These are phyloP conservation scores for Medicago ruthenica DNA, from an alignment of 306 rosid species.

Conservation along the genomic window DNA sequence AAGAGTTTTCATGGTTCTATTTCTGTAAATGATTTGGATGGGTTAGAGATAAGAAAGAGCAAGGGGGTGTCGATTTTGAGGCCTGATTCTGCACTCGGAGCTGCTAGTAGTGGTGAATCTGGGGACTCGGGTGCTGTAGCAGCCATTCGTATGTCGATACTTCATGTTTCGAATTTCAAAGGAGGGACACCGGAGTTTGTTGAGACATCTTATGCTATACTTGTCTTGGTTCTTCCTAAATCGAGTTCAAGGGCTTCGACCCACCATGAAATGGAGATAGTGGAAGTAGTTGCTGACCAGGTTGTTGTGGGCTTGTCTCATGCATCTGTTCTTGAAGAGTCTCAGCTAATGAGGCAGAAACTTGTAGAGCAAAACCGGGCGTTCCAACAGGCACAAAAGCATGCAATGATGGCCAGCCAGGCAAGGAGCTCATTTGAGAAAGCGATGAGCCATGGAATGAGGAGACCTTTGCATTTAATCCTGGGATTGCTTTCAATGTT, in stretches of 20 bases:
- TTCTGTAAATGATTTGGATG: slow-evolving; percentile 61
- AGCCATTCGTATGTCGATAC: slow-evolving; percentile 81
- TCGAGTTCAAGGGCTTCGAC: slow-evolving; percentile 60
- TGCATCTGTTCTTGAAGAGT: slow-evolving; percentile 83
- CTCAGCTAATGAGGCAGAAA: slow-evolving; percentile 79
- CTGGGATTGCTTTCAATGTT: slow-evolving; percentile 69
- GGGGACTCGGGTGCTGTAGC: slow-evolving; percentile 66
- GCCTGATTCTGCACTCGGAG: slow-evolving; percentile 68
- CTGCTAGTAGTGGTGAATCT: slow-evolving; percentile 64
- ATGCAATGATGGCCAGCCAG: slow-evolving; percentile 87
- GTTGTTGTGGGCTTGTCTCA: slow-evolving; percentile 88
- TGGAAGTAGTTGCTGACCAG: slow-evolving; percentile 87
- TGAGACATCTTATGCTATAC: slow-evolving; percentile 68
- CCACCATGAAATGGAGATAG: slow-evolving; percentile 67
- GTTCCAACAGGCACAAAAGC: slow-evolving; percentile 66
- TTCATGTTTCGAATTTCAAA: slow-evolving; percentile 75
- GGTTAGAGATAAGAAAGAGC: slow-evolving; percentile 57
- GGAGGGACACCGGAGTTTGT: slow-evolving; percentile 79
- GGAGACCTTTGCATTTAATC: slow-evolving; percentile 80
- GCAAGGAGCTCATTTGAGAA: slow-evolving; percentile 77
- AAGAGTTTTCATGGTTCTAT: slow-evolving; percentile 48
- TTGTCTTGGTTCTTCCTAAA: slow-evolving; percentile 72
- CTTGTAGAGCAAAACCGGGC: slow-evolving; percentile 72
- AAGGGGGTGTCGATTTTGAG: slow-evolving; percentile 65
- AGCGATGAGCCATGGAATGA: slow-evolving; percentile 83